Percentiles rank a stretch among this genome's conserved stretches.
phyloP scores from a whole-genome alignment of 306 rosid genomes.

The Trichosanthes truncata region DNA sequence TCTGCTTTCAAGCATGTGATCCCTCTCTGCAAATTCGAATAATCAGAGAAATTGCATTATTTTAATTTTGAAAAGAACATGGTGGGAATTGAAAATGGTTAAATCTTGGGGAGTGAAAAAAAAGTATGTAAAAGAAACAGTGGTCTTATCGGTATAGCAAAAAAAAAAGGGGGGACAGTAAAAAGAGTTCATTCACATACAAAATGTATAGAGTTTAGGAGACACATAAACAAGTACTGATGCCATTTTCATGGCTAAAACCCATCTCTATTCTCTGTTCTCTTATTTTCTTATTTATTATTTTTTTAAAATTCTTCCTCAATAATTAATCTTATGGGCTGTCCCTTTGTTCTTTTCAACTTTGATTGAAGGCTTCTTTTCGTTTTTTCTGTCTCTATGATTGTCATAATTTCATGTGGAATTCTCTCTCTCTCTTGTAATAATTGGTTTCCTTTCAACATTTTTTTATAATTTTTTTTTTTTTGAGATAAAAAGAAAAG shows the following conservation, averaged over 20 bases:
- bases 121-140: background rate
- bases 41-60: background rate
- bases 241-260: slow-evolving; percentile 33
- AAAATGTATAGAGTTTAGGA: slow-evolving; percentile 35
- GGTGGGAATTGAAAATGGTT: slow-evolving; percentile 1
- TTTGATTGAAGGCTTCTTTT: slow-evolving; percentile 5
- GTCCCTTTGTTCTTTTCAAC: slow-evolving; percentile 1
- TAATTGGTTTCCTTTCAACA: slow-evolving; percentile 1
- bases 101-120: background rate
- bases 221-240: slow-evolving; percentile 51
- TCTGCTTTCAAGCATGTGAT: slow-evolving; percentile 29
- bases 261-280: slow-evolving; percentile 17
- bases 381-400: background rate
- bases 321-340: slow-evolving; percentile 7
- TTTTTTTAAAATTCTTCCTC: slow-evolving; percentile 3
- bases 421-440: background rate
- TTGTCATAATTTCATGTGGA: background rate
- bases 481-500: background rate
- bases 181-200: slow-evolving; percentile 21
- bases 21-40: slow-evolving; percentile 21
- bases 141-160: background rate
- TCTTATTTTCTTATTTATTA: slow-evolving; percentile 9
- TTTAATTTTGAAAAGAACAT: background rate
- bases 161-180: slow-evolving; percentile 19
- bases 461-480: background rate